phyloP scores from a whole-genome alignment of 139 green algal genomes.

The Desmodesmus armatus region DNA sequence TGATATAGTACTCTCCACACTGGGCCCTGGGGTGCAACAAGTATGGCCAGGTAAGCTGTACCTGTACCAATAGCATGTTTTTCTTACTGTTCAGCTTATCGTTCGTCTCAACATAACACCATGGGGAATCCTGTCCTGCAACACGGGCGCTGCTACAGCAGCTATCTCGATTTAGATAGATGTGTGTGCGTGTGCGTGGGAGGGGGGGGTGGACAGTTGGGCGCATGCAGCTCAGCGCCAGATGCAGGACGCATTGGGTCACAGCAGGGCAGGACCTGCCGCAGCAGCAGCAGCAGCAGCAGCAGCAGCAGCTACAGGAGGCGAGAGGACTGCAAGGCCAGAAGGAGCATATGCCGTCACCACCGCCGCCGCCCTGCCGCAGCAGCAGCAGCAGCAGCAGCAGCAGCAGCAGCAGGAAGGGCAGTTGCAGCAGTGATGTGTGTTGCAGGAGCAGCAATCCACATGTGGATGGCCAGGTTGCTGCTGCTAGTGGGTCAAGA shows the following conservation, averaged over 20 bases:
- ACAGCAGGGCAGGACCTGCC: not conserved
- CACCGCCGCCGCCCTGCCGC: not conserved
- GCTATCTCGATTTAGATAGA: no score
- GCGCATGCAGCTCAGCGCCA: no score
- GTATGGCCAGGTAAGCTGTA: constrained; percentile 22
- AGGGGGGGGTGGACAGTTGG: no score
- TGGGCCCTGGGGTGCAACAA: no score
- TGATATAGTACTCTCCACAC: no score
- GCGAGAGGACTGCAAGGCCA: not conserved
- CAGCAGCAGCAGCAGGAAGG: not conserved
- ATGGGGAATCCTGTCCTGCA: no score
- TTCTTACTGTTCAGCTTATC: no score
- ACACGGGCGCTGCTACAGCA: no score
- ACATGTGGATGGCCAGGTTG: not conserved
- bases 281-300: not conserved
- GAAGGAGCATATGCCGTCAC: not conserved
- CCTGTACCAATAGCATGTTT: not conserved
- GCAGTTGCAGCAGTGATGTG: not conserved
- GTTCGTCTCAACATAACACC: no score
- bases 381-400: constrained; percentile 4
- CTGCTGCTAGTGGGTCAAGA: constrained; percentile 1
- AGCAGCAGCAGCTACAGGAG: not conserved
- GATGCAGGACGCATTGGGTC: no score
- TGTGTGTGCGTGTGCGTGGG: no score
- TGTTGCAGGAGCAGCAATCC: not conserved